Conservation (phyloP, 2,329 filamentous ascomycete species). For the Apiospora pterosperma region DNA sequence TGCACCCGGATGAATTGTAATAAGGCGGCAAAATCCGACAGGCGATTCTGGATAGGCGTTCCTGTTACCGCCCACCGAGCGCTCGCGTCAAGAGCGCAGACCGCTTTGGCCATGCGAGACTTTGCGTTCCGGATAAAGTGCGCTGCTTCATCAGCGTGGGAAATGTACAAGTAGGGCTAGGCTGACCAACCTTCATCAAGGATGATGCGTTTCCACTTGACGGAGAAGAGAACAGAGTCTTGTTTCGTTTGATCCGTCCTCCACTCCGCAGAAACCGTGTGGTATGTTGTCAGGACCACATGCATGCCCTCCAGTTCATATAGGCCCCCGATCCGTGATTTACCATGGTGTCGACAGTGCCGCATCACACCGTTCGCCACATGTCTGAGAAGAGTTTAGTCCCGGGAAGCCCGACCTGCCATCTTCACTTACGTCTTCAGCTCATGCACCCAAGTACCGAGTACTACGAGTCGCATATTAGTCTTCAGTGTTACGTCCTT, state of each 20-base stretch:
- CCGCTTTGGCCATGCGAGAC: conserved; percentile 30
- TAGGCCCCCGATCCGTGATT: conserved; percentile 13
- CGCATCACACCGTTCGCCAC: neutral
- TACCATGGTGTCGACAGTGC: conserved; percentile 24
- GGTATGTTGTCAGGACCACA: conserved; percentile 39
- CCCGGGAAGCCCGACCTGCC: neutral
- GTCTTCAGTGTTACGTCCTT: neutral
- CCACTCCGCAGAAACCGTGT: conserved; percentile 36
- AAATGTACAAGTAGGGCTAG: neutral
- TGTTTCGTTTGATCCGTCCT: neutral
- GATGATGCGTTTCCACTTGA: conserved; percentile 35
- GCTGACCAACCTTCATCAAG: conserved; percentile 33
- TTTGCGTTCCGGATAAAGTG: conserved; percentile 35
- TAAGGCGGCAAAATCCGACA: conserved; percentile 37
- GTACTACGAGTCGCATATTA: neutral
- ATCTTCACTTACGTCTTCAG: neutral
- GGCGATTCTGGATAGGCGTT: conserved; percentile 44
- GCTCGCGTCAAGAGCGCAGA: conserved; percentile 30
- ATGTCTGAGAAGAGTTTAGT: conserved; percentile 8
- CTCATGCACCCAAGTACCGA: conserved; percentile 18
- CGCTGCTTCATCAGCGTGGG: conserved; percentile 20
- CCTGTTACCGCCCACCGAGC: conserved; percentile 44
- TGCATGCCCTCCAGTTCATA: conserved; percentile 14
- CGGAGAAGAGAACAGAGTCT: conserved; percentile 26
- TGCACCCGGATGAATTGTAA: conserved; percentile 38